Evolutionary conservation across 257 asterid genomes (phyloP).

Genomic region (Pogostemon cablin): DNA sequence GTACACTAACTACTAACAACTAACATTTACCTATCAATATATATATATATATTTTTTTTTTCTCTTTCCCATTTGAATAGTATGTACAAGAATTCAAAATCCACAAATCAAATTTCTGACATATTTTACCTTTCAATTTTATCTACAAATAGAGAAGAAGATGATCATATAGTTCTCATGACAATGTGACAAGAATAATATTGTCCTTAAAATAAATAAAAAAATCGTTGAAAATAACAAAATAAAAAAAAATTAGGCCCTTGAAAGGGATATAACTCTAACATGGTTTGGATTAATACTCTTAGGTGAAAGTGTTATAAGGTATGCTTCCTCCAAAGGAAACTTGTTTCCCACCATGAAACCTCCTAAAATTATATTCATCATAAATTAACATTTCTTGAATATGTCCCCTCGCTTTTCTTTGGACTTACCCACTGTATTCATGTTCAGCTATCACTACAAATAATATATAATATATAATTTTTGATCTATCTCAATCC

Average conservation of each 20-base stretch:
- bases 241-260: slow-evolving; percentile 29
- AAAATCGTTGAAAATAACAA: slow-evolving; percentile 35
- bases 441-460: slow-evolving; percentile 32
- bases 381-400: neutral
- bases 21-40: no score
- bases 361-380: slow-evolving; percentile 10
- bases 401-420: slow-evolving; percentile 31
- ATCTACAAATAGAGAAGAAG: slow-evolving; percentile 27
- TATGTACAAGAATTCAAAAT: neutral
- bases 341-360: slow-evolving; percentile 41
- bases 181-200: slow-evolving; percentile 18
- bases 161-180: slow-evolving; percentile 16
- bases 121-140: neutral
- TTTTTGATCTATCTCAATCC: slow-evolving; percentile 23
- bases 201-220: neutral
- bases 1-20: no score
- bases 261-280: slow-evolving; percentile 43
- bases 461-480: neutral
- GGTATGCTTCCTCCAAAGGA: slow-evolving; percentile 37
- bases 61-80: no score
- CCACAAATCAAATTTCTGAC: neutral
- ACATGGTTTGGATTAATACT: slow-evolving; percentile 21
- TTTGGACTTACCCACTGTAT: no score
- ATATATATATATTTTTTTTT: no score
- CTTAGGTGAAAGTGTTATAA: slow-evolving; percentile 24